Evolutionary conservation across 495 filamentous ascomycete genomes (phyloP).

Genomic region (Astrocystis sublimbata): DNA sequence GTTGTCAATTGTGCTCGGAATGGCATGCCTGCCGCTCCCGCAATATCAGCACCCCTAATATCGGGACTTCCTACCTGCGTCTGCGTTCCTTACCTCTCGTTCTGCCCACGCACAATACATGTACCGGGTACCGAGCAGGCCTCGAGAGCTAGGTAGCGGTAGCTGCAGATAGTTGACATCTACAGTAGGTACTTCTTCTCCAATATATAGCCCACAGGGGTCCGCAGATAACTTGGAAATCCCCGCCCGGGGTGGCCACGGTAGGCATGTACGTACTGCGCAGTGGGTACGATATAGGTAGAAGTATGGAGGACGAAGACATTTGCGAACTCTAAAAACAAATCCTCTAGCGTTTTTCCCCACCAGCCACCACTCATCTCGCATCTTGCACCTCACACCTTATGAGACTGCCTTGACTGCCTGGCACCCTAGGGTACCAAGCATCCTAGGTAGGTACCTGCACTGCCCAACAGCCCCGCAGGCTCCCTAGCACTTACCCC

Average conservation of each 20-base stretch:
- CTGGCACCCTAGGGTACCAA: too few relatives aligned
- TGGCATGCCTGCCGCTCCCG: not conserved
- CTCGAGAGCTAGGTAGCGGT: too few relatives aligned
- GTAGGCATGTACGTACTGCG: too few relatives aligned
- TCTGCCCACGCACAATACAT: too few relatives aligned
- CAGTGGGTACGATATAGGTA: too few relatives aligned
- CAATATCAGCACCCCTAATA: not conserved
- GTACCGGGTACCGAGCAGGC: too few relatives aligned
- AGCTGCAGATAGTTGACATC: not conserved
- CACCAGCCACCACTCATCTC: constrained; percentile 28
- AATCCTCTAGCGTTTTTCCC: constrained; percentile 23
- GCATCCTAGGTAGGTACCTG: too few relatives aligned
- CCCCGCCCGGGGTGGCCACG: constrained; percentile 10
- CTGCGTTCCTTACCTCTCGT: too few relatives aligned
- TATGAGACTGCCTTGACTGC: too few relatives aligned
- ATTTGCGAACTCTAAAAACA: constrained; percentile 24
- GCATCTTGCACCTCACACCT: constrained; percentile 11
- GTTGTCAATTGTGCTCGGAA: not conserved
- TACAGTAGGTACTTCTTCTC: not conserved
- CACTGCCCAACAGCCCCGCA: not conserved
- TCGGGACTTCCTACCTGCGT: too few relatives aligned
- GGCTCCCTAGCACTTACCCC: too few relatives aligned
- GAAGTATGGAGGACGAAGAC: too few relatives aligned
- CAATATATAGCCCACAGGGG: constrained; percentile 8
- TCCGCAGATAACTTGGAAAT: not conserved